A percentile compares a stretch with the other conserved stretches of the same genome.
These are phyloP conservation scores for Solanum acaule DNA, from an alignment of 257 asterid genomes.

Conservation along the genomic window DNA sequence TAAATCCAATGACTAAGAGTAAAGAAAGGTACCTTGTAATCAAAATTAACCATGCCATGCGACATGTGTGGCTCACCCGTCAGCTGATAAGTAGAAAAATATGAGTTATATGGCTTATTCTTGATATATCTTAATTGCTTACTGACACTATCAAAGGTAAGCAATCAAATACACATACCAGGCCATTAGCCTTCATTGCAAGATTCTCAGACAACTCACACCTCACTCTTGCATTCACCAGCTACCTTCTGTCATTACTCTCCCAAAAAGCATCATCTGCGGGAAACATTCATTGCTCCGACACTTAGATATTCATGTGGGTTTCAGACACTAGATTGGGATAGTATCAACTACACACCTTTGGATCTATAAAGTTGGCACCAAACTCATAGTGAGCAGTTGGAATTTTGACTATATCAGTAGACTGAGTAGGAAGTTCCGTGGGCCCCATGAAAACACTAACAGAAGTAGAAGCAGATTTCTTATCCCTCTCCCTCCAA, in stretches of 20 bases:
- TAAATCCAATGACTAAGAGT: background rate
- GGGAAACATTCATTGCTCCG: background rate
- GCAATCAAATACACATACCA: slow-evolving; percentile 24
- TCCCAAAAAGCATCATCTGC: slow-evolving; percentile 91
- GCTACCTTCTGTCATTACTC: slow-evolving; percentile 86
- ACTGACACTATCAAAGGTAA: background rate
- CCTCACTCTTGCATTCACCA: slow-evolving; percentile 74
- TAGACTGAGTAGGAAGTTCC: slow-evolving; percentile 82
- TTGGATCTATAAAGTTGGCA: slow-evolving; percentile 85
- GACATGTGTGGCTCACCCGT: slow-evolving; percentile 92
- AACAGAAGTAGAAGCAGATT: slow-evolving; percentile 1
- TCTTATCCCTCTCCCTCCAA: background rate
- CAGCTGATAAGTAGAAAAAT: slow-evolving; percentile 39
- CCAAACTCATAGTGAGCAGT: slow-evolving; percentile 93
- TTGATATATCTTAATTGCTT: background rate
- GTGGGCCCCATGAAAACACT: slow-evolving; percentile 95
- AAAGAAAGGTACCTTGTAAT: slow-evolving; percentile 63
- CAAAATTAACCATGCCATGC: slow-evolving; percentile 83
- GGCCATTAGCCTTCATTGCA: slow-evolving; percentile 75
- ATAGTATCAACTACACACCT: slow-evolving; percentile 22
- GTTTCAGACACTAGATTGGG: background rate
- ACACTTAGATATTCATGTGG: background rate
- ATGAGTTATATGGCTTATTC: background rate
- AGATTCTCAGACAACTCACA: slow-evolving; percentile 84
- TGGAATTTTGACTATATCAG: slow-evolving; percentile 79